Evolutionary conservation across 164 flowering plant genomes (phyloP), one percentile per base, ranked within the genome.

Genomic region (Chloranthus sessilifolius): DNA sequence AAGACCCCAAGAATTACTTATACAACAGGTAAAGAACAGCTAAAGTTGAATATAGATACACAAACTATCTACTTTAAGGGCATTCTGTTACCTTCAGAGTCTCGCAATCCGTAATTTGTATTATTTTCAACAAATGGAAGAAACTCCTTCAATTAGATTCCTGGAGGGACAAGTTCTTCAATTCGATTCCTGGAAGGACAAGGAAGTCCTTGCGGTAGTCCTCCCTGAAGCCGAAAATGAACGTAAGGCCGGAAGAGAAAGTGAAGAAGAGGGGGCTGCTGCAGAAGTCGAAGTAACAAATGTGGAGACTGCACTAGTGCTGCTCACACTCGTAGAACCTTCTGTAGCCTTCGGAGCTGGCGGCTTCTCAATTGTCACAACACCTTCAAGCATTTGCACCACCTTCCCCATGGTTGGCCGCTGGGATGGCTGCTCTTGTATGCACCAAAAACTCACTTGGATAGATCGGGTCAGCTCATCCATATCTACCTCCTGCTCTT

Each of bases 341-440:
- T 61, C 70, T 27, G 38, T 52, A 28, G 64, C 61, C 53, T 58
- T 70, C 12, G 70, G 74, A 12, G 56, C 57, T 1, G 74, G 67
- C 3, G 67, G 74, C 52, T 40, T 58, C 43, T 65, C 70, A 28
- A 65, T 59, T 23, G 35, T 17, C 17, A 39, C 39, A 24, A 70
- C 52, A 14, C 74, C 74, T 70, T 70, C 70, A 4, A 70, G 58
- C 74, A 69, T 69, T 56, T 65, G 74, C 4, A 69, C 70, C 23
- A 69, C 67, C 46, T 65, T 69, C 26, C 74, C 70, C 70, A 70
- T 70, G 3, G 31, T 50, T 6, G 74, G 74, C 59, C 74, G 58
- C 29, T 58, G 67, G 30, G 67, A 58, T 30, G 67, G 70, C 33
- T 70, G 74, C 67, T 70, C 74, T 21, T 70, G 70, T 27, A 70